Base-by-base conservation (phyloP, 1,139 yeast genomes). In the Hanseniaspora gamundiae region DNA sequence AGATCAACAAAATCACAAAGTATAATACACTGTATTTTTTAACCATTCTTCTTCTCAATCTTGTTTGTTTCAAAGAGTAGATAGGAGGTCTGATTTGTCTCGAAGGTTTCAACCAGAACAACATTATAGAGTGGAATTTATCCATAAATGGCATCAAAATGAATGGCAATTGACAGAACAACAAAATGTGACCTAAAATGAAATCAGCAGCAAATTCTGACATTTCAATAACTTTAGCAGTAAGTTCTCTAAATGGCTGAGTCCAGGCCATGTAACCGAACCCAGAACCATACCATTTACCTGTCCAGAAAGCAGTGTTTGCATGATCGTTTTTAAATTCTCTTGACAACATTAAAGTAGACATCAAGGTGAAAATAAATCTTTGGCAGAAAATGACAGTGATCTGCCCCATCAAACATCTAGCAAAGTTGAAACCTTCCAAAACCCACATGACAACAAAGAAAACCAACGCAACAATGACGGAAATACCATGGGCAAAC, bases 231-330 rank as follows among this genome's bases (percentile, higher is more conserved):
- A 80, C 74, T 76, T 91, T 91, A 56, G 96, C 96, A 60, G 80
- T 76, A 65, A 85, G 87, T 70, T 91, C 99, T 74, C 99, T 85
- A 42, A 85, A 64, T 52, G 99, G 98, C 70, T 91, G 98, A 33
- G 97, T 83, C 73, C 85, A 76, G 19, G 97, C 95, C 78, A 84
- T 80, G 79, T 84, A 81, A 51, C 98, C 98, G 69, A 91, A 70
- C 60, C 95, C 94, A 51, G 86, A 72, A 51, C 94, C 88, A 67
- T 88, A 86, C 99, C 99, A 91, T 68, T 88, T 88, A 74, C 99
- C 99, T 50, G 95, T 83, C 99, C 99, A 91, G 91, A 94, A 91
- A 26, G 98, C 97, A 57, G 94, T 81, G 70, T 91, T 91, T 39
- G 98, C 75, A 63, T 83, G 88, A 67, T 93, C 98, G 58, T 86